A percentile compares a stretch with the other conserved stretches of the same genome.
Evolutionary conservation across 352 stramenopile species (phyloP).

Genomic region (Phytophthora tentaculata): DNA sequence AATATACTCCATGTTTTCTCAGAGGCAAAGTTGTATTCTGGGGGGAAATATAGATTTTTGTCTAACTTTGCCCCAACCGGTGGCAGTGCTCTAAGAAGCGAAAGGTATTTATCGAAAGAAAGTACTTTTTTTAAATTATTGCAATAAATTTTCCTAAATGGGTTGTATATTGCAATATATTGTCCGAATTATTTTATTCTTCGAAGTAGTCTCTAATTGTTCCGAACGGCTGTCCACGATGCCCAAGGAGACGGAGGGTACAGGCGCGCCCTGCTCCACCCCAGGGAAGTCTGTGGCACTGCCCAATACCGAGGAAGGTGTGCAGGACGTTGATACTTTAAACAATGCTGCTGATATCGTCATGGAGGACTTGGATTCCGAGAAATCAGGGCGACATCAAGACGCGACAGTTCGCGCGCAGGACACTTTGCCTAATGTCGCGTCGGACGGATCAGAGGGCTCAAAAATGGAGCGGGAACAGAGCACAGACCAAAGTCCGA

Average conservation of each 20-base stretch:
- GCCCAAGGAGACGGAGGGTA: constrained; percentile 14
- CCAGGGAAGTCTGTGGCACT: constrained; percentile 5
- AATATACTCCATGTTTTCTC: too few relatives aligned
- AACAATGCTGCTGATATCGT: not conserved
- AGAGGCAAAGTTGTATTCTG: too few relatives aligned
- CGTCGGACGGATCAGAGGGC: not conserved
- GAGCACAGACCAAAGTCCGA: not conserved
- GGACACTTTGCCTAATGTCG: not conserved
- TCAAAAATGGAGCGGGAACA: constrained; percentile 3
- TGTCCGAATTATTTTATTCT: constrained; percentile 23
- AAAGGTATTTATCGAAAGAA: too few relatives aligned
- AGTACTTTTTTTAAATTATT: too few relatives aligned
- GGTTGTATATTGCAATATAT: too few relatives aligned
- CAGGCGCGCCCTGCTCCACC: constrained; percentile 11
- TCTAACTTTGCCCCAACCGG: too few relatives aligned
- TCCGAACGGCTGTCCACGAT: constrained; percentile 28
- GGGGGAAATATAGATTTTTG: too few relatives aligned
- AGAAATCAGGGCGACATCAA: constrained; percentile 16
- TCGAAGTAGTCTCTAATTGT: constrained; percentile 5
- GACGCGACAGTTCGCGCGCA: constrained; percentile 18
- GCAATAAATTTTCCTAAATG: too few relatives aligned
- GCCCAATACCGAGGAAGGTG: constrained; percentile 9
- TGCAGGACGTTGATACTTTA: not conserved
- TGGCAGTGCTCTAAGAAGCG: too few relatives aligned
- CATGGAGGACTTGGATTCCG: constrained; percentile 15